A percentile compares a stretch with the other conserved stretches of the same genome.
Evolutionary conservation across 352 stramenopile species (phyloP).

Genomic region (Phytophthora europaea): DNA sequence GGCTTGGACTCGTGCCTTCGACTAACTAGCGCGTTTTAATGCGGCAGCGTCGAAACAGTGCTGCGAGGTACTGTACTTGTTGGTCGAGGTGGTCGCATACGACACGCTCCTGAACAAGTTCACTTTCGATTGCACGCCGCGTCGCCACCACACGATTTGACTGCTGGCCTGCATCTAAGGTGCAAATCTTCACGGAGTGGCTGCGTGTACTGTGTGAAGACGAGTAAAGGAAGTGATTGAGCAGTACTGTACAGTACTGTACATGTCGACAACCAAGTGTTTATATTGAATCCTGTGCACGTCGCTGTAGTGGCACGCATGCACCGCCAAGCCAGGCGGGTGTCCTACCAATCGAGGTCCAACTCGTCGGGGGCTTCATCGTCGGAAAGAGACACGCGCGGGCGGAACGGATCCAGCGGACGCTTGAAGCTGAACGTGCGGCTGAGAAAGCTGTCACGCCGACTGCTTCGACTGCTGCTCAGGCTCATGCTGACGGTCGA

Average conservation of each 20-base stretch:
- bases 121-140: constrained; percentile 12
- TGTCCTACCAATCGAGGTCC: constrained; percentile 31
- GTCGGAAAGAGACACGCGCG: constrained; percentile 30
- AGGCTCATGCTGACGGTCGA: constrained; percentile 25
- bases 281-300: constrained; percentile 26
- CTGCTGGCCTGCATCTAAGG: constrained; percentile 14
- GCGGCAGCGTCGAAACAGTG: too few relatives aligned
- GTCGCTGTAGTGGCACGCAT: constrained; percentile 9
- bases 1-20: too few relatives aligned
- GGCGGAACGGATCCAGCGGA: constrained; percentile 29
- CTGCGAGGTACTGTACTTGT: not conserved
- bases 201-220: not conserved
- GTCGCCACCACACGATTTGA: constrained; percentile 5
- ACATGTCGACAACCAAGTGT: not conserved
- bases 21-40: too few relatives aligned
- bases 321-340: not conserved
- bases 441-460: constrained; percentile 30
- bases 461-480: constrained; percentile 32
- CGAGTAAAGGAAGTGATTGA: too few relatives aligned
- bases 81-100: constrained; percentile 1
- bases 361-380: constrained; percentile 31
- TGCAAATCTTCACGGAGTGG: constrained; percentile 15
- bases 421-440: constrained; percentile 36
- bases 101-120: constrained; percentile 8
- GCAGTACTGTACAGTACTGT: too few relatives aligned